phyloP scores from a whole-genome alignment of 1,139 yeast species.

The Suhomyces terraborum region DNA sequence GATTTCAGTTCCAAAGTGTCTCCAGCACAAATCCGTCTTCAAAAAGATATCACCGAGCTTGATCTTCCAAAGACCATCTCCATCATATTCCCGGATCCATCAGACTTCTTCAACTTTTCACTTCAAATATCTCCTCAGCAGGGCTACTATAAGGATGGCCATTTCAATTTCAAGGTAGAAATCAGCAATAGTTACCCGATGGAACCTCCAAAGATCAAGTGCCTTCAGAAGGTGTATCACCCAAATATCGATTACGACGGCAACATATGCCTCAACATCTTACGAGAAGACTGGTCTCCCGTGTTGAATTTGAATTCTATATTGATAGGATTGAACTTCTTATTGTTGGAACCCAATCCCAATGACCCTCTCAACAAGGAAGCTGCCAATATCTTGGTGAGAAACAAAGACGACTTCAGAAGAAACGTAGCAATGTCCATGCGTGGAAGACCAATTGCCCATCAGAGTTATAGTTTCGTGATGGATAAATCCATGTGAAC shows the following conservation, averaged over 20 bases:
- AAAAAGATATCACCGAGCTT: slow-evolving; percentile 68
- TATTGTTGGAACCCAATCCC: slow-evolving; percentile 88
- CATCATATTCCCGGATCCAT: slow-evolving; percentile 56
- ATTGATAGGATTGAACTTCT: slow-evolving; percentile 79
- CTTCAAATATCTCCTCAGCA: slow-evolving; percentile 70
- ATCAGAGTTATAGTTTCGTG: slow-evolving; percentile 35
- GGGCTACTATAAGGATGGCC: slow-evolving; percentile 75
- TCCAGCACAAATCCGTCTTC: slow-evolving; percentile 57
- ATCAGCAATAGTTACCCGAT: slow-evolving; percentile 81
- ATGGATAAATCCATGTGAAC: background rate
- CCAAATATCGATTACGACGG: slow-evolving; percentile 93
- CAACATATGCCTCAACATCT: slow-evolving; percentile 84
- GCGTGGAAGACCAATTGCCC: slow-evolving; percentile 65
- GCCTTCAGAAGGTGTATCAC: slow-evolving; percentile 76
- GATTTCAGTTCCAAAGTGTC: slow-evolving; percentile 29
- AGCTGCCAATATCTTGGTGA: slow-evolving; percentile 76
- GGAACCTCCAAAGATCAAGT: slow-evolving; percentile 85
- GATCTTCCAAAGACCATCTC: slow-evolving; percentile 67
- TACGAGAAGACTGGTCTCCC: slow-evolving; percentile 97
- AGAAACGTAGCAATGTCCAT: slow-evolving; percentile 63
- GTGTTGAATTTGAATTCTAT: slow-evolving; percentile 81
- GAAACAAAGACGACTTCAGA: slow-evolving; percentile 57
- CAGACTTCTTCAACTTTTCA: slow-evolving; percentile 61
- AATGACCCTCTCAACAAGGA: slow-evolving; percentile 89
- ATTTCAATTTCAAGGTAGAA: slow-evolving; percentile 63